Percentiles rank a stretch among this genome's conserved stretches.
Evolutionary conservation across 352 stramenopile genomes (phyloP).

Genomic region (Phytophthora meadii): DNA sequence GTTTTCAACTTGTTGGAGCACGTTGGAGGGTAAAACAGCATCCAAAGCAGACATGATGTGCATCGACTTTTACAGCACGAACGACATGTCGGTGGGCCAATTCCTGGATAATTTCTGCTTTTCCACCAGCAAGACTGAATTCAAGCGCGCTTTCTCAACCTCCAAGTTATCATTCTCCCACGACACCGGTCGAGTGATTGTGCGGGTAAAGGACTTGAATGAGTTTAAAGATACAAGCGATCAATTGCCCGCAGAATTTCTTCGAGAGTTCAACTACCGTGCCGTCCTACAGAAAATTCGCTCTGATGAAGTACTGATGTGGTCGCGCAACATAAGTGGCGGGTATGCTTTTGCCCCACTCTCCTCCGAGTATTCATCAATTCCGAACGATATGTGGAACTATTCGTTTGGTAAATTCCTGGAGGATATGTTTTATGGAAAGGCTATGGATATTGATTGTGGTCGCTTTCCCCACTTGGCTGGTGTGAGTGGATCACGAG

Average conservation of each 20-base stretch:
- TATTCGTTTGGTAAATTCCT: constrained; percentile 91
- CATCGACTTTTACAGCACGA: constrained; percentile 88
- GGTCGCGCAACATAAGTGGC: constrained; percentile 50
- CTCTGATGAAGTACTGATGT: constrained; percentile 74
- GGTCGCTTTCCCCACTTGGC: constrained; percentile 70
- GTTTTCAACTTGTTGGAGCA: constrained; percentile 88
- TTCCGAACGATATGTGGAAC: constrained; percentile 79
- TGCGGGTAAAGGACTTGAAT: constrained; percentile 76
- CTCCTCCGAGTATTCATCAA: constrained; percentile 61
- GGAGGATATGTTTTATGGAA: constrained; percentile 87
- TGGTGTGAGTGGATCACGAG: constrained; percentile 61
- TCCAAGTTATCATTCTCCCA: constrained; percentile 88
- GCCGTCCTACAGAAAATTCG: constrained; percentile 64
- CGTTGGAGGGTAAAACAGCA: constrained; percentile 72
- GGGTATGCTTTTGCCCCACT: constrained; percentile 28
- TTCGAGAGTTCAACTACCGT: constrained; percentile 71
- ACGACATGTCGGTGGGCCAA: constrained; percentile 85
- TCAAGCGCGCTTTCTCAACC: constrained; percentile 79
- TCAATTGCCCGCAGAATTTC: constrained; percentile 56
- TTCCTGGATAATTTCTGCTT: constrained; percentile 88
- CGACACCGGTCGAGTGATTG: constrained; percentile 74
- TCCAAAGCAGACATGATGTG: constrained; percentile 91
- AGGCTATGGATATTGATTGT: constrained; percentile 76
- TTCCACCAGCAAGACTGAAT: constrained; percentile 65
- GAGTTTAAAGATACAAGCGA: constrained; percentile 73